phyloP scores from a whole-genome alignment of 2,329 filamentous ascomycete genomes.

The Beauveria varroae region DNA sequence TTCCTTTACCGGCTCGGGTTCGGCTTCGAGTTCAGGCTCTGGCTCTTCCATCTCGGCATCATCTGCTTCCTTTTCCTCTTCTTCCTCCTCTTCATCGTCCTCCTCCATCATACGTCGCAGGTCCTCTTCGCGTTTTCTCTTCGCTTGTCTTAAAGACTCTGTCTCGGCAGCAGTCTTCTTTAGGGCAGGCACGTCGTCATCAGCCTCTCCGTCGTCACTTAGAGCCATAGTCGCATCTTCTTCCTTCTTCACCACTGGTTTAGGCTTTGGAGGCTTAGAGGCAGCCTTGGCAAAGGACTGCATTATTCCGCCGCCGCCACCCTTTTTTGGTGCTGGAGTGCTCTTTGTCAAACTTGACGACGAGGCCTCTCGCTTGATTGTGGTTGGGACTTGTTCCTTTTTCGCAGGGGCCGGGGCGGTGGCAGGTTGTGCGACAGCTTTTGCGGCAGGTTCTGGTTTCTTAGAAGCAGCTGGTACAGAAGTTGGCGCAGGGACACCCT shows the following conservation, averaged over 20 bases:
- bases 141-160: constrained; percentile 22
- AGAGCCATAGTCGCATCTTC: constrained; percentile 23
- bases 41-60: constrained; percentile 30
- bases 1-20: constrained; percentile 22
- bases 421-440: constrained; percentile 17
- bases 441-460: constrained; percentile 22
- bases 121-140: constrained; percentile 31
- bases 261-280: constrained; percentile 39
- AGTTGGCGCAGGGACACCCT: constrained; percentile 20
- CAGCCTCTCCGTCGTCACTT: constrained; percentile 34
- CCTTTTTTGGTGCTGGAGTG: constrained; percentile 43
- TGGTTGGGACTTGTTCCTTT: not conserved
- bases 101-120: constrained; percentile 44
- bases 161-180: constrained; percentile 19
- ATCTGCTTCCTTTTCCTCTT: constrained; percentile 44
- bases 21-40: constrained; percentile 29
- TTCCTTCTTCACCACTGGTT: constrained; percentile 27
- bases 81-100: constrained; percentile 43
- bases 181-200: constrained; percentile 24
- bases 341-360: constrained; percentile 22
- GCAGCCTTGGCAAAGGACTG: constrained; percentile 66
- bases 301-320: constrained; percentile 59
- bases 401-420: not conserved
- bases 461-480: constrained; percentile 16
- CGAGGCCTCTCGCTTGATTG: constrained; percentile 19